These are phyloP conservation scores for Ambrosia artemisiifolia DNA, from an alignment of 129 eudicot species.

Conservation along the genomic window DNA sequence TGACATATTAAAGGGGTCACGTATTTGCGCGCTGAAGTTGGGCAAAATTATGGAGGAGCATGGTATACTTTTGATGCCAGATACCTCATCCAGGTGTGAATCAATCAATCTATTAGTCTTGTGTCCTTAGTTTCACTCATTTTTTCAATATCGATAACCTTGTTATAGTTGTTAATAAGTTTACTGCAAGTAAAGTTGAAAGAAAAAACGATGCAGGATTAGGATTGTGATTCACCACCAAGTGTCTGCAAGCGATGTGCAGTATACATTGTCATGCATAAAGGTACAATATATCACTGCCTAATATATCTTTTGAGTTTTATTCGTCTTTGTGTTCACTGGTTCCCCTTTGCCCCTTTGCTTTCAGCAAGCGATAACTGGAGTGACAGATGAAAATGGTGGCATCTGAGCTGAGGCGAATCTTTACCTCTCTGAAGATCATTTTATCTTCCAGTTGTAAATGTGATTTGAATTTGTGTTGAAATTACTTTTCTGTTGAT, in stretches of 20 bases:
- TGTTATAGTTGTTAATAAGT: neutral
- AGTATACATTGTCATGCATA: slow-evolving; percentile 66
- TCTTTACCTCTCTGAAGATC: neutral
- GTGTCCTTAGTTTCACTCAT: no score
- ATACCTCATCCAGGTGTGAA: slow-evolving; percentile 63
- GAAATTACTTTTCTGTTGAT: no score
- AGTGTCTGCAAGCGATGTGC: slow-evolving; percentile 79
- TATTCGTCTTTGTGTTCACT: neutral
- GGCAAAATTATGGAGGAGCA: slow-evolving; percentile 62
- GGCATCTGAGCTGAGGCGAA: slow-evolving; percentile 29
- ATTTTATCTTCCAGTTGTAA: slow-evolving; percentile 24
- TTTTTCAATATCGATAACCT: no score
- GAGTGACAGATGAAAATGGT: slow-evolving; percentile 45
- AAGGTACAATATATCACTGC: slow-evolving; percentile 44
- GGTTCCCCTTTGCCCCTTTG: neutral
- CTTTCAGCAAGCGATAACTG: slow-evolving; percentile 53
- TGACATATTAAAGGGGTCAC: slow-evolving; percentile 49
- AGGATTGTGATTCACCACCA: slow-evolving; percentile 90
- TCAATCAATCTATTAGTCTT: no score
- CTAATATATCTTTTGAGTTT: slow-evolving; percentile 32
- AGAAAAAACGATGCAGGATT: slow-evolving; percentile 36
- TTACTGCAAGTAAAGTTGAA: neutral
- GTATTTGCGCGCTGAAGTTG: slow-evolving; percentile 48
- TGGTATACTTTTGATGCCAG: slow-evolving; percentile 69
- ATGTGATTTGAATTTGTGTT: slow-evolving; percentile 21